Conservation (phyloP, 2,329 filamentous ascomycete genomes). For the Ambrosiella beaveri region DNA sequence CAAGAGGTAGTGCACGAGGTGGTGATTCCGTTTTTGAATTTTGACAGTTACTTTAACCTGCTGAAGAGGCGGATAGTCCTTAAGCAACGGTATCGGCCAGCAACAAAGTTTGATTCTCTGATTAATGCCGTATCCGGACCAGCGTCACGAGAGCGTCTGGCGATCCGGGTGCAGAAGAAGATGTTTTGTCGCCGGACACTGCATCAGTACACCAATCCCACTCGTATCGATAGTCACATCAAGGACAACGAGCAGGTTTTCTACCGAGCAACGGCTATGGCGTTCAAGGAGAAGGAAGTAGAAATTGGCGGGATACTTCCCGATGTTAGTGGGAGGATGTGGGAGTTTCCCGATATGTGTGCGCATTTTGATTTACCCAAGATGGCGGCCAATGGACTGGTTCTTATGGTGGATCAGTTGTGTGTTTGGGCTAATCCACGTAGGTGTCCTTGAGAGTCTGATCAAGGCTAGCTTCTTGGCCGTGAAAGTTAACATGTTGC, state of each 20-base stretch:
- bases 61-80: not conserved
- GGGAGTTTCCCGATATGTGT: not conserved
- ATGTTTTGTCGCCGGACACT: not conserved
- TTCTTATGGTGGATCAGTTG: slow-evolving; percentile 1
- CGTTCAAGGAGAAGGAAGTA: not conserved
- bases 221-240: not conserved
- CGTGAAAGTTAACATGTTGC: not conserved
- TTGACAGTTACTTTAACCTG: not conserved
- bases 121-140: not conserved
- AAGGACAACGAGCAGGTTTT: not conserved
- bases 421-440: not conserved
- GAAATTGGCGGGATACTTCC: not conserved
- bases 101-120: not conserved
- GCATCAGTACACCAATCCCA: not conserved
- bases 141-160: not conserved
- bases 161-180: not conserved
- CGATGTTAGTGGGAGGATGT: not conserved
- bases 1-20: not conserved
- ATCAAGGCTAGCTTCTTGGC: not conserved
- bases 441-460: not conserved
- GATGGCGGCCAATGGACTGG: not conserved
- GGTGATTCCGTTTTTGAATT: slow-evolving; percentile 1
- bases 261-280: not conserved
- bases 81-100: not conserved
- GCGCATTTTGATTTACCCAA: not conserved